phyloP scores from a whole-genome alignment of 352 stramenopile species.

The Globisporangium paroecandrum region DNA sequence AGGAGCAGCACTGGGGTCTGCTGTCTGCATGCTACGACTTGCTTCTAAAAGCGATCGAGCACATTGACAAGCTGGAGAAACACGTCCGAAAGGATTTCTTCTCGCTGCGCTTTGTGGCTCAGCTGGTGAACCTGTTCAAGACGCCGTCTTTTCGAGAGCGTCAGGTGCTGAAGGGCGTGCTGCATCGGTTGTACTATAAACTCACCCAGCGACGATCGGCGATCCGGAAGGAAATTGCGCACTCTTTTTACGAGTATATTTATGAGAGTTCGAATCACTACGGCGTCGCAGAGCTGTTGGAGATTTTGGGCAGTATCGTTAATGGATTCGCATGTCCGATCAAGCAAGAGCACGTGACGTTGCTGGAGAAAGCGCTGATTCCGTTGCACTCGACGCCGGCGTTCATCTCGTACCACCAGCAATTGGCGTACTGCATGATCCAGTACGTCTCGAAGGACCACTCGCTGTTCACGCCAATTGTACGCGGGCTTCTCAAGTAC shows the following conservation, averaged over 20 bases:
- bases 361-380: constrained; percentile 82
- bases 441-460: constrained; percentile 89
- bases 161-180: constrained; percentile 81
- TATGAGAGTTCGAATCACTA: constrained; percentile 90
- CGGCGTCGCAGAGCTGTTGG: constrained; percentile 81
- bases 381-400: constrained; percentile 81
- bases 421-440: constrained; percentile 89
- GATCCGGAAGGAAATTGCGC: constrained; percentile 85
- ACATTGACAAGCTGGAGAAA: constrained; percentile 88
- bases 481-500: constrained; percentile 74
- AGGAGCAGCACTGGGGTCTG: constrained; percentile 80
- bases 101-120: constrained; percentile 70
- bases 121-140: constrained; percentile 84
- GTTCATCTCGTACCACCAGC: constrained; percentile 86
- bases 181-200: constrained; percentile 89
- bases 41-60: constrained; percentile 80
- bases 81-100: constrained; percentile 86
- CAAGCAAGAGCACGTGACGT: constrained; percentile 85
- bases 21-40: constrained; percentile 80
- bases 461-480: constrained; percentile 80
- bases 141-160: constrained; percentile 85
- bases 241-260: constrained; percentile 91
- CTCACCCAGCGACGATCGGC: constrained; percentile 83
- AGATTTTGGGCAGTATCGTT: constrained; percentile 87
- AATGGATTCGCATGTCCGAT: constrained; percentile 89